phyloP scores from a whole-genome alignment of 192 early-diverging fungal genomes.

The Backusella australiensis region DNA sequence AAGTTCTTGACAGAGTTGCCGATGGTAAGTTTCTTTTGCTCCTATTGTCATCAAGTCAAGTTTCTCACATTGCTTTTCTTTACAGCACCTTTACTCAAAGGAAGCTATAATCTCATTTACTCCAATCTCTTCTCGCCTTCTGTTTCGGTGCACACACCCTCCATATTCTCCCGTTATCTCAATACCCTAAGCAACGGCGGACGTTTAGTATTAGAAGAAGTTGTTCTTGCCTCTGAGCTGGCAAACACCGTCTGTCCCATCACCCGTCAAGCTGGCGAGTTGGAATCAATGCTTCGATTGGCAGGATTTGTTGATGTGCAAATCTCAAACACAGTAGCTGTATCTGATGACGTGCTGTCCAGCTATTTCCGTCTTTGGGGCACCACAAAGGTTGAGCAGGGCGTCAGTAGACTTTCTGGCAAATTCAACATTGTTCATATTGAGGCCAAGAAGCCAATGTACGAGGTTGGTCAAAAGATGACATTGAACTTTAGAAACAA shows the following conservation, averaged over 20 bases:
- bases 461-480: constrained; percentile 83
- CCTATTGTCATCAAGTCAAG: neutral
- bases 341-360: constrained; percentile 45
- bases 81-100: constrained; percentile 49
- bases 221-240: constrained; percentile 51
- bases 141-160: constrained; percentile 61
- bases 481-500: constrained; percentile 82
- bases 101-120: constrained; percentile 61
- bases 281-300: constrained; percentile 73
- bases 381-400: constrained; percentile 39
- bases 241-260: constrained; percentile 45
- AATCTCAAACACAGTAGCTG: constrained; percentile 32
- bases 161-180: constrained; percentile 59
- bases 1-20: constrained; percentile 79
- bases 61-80: neutral
- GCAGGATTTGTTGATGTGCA: constrained; percentile 80
- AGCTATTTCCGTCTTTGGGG: constrained; percentile 60
- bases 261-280: constrained; percentile 54
- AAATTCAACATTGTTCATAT: constrained; percentile 49
- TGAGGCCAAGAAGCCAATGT: constrained; percentile 73
- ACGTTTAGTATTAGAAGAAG: constrained; percentile 63
- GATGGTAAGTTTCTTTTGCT: constrained; percentile 37
- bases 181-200: constrained; percentile 69
- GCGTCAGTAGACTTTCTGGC: constrained; percentile 40
- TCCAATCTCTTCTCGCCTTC: constrained; percentile 53